Base-by-base conservation (phyloP, 805 yeast genomes). In the Pichia phayaonensis region DNA sequence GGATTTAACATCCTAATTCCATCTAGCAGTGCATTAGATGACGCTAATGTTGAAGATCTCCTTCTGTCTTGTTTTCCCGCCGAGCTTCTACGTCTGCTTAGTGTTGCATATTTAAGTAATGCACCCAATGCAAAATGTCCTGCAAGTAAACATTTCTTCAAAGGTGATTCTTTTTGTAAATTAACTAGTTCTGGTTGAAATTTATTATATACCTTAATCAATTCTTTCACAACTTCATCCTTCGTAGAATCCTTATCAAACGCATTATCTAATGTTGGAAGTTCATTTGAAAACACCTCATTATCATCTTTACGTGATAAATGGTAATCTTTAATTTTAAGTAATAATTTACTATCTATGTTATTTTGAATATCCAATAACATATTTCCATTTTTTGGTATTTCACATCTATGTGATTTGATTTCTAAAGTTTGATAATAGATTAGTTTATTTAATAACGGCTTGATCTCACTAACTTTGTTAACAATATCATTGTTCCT, bases 111-210 rank as follows among this genome's bases (percentile, higher is more conserved):
- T 57, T 79, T 80, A 27, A 73, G 63, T 46, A 79, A 70, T 40
- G 61, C 67, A 24, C 81, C 83, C 44, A 78, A 61, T 8, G 84
- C 76, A 22, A 77, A 64, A 11, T 76, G 65, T 3, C 83, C 81
- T 3, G 83, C 75, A 22, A 76, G 59, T 1, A 76, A 61, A 1
- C 80, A 70, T 44, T 73, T 57, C 53, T 70, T 72, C n/a, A 80
- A 54, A 1, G 83, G 77, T 2, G 84, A 76, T 44, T 76, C 76
- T 1, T 12, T 6, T 16, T 45, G 44, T 13, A 49, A 34, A n/a
- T 40, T 24, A 2, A 5, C 2, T 12, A 34, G 12, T 1, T 23
- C 15, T 7, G 20, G 16, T 1, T 24, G 20, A 15, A 40, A 22
- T 41, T 34, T 44, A 26, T 49, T 45, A n/a, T 31, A 49, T 3